Percentiles rank a stretch among this genome's conserved stretches.
These are phyloP conservation scores for Collybia nuda DNA, from an alignment of 768 basidiomycete genomes.

Conservation along the genomic window DNA sequence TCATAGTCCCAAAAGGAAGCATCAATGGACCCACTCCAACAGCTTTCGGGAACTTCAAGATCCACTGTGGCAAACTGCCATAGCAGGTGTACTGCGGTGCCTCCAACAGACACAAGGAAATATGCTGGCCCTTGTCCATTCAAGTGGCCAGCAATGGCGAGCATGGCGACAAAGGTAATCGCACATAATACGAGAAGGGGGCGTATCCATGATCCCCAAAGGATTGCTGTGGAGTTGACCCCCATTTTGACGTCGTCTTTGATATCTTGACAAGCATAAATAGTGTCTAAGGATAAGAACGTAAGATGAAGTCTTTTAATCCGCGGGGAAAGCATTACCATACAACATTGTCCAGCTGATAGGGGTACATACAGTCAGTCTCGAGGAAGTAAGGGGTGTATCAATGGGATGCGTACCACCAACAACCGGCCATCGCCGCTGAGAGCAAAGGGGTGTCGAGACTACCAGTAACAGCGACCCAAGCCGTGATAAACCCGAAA, in stretches of 20 bases:
- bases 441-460: constrained; percentile 31
- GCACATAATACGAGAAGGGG: constrained; percentile 56
- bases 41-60: constrained; percentile 42
- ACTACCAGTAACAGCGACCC: constrained; percentile 37
- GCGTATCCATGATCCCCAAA: constrained; percentile 62
- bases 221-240: constrained; percentile 75
- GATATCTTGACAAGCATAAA: constrained; percentile 79
- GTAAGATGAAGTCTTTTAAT: neutral
- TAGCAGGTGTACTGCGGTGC: constrained; percentile 38
- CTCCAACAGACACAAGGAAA: constrained; percentile 45
- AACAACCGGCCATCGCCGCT: constrained; percentile 38
- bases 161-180: constrained; percentile 46
- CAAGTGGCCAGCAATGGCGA: constrained; percentile 51
- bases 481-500: constrained; percentile 50
- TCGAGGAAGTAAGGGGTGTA: too few species aligned
- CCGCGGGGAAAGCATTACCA: constrained; percentile 24
- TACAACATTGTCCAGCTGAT: constrained; percentile 50
- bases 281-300: constrained; percentile 14
- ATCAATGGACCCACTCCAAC: constrained; percentile 36
- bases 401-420: constrained; percentile 36
- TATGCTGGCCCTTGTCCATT: constrained; percentile 52
- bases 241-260: constrained; percentile 70
- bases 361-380: too few species aligned
- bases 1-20: neutral
- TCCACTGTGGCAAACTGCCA: constrained; percentile 50